Evolutionary conservation across 2,329 filamentous ascomycete genomes (phyloP).

Genomic region (Lasiodiplodia sp.): DNA sequence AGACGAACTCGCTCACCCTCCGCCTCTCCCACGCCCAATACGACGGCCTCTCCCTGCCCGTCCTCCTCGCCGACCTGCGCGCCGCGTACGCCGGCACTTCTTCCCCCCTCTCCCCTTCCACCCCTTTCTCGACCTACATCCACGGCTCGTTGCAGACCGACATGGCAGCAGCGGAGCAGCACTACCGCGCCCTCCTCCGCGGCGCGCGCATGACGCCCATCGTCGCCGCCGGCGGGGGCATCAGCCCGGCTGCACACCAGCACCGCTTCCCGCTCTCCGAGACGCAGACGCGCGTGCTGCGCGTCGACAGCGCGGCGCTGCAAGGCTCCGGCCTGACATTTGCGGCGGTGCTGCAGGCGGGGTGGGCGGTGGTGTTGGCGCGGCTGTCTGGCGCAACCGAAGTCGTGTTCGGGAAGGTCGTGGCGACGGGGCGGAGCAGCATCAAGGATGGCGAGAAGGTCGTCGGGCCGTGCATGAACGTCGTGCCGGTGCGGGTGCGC

Average conservation of each 20-base stretch:
- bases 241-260: background rate
- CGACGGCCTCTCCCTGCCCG: background rate
- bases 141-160: background rate
- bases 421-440: constrained; percentile 50
- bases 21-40: constrained; percentile 38
- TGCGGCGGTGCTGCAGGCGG: constrained; percentile 49
- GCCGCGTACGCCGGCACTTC: background rate
- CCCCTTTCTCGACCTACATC: background rate
- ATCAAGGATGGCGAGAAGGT: constrained; percentile 45
- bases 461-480: constrained; percentile 41
- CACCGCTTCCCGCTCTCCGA: background rate
- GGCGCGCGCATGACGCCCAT: background rate
- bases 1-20: background rate
- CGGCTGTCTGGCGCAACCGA: constrained; percentile 42
- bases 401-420: constrained; percentile 52
- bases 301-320: background rate
- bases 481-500: background rate
- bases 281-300: background rate
- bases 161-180: background rate
- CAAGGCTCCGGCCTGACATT: no score
- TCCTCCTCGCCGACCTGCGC: constrained; percentile 2
- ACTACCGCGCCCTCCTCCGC: background rate
- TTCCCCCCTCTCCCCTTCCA: background rate
- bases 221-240: background rate
- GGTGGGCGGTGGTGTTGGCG: constrained; percentile 46